A percentile compares a stretch with the other conserved stretches of the same genome.
phyloP scores from a whole-genome alignment of 2,329 filamentous ascomycete genomes.

The Claviceps sp. region DNA sequence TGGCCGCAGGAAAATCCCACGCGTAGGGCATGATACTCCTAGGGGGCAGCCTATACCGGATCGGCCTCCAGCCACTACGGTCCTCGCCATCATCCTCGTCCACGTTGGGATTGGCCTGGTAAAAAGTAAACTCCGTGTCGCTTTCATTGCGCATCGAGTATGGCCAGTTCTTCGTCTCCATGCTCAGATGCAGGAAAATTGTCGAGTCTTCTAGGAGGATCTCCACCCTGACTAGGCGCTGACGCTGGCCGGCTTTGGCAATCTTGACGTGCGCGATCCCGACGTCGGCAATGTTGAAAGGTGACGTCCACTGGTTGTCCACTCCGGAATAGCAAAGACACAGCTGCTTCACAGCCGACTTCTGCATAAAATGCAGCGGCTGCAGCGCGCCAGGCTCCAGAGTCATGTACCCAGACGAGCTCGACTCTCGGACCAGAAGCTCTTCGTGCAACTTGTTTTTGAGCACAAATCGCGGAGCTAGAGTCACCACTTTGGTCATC shows the following conservation, averaged over 20 bases:
- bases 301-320: constrained; percentile 94
- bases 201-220: constrained; percentile 86
- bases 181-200: constrained; percentile 79
- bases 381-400: constrained; percentile 67
- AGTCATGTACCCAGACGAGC: constrained; percentile 72
- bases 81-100: constrained; percentile 83
- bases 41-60: constrained; percentile 81
- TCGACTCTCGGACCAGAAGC: constrained; percentile 80
- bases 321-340: constrained; percentile 87
- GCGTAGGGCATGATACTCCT: constrained; percentile 99
- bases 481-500: constrained; percentile 85
- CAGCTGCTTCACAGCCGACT: constrained; percentile 71
- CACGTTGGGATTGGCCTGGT: constrained; percentile 82
- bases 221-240: constrained; percentile 76
- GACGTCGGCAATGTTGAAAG: constrained; percentile 92
- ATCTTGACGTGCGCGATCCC: constrained; percentile 90
- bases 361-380: constrained; percentile 80
- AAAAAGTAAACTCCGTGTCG: constrained; percentile 92
- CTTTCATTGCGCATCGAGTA: constrained; percentile 99
- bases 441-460: constrained; percentile 88
- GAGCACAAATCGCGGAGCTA: constrained; percentile 83
- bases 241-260: constrained; percentile 76
- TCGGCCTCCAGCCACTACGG: constrained; percentile 77
- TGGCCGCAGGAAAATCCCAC: constrained; percentile 98
- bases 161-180: constrained; percentile 92